Evolutionary conservation across 495 filamentous ascomycete genomes (phyloP), one percentile per base, ranked within the genome.

Genomic region (Daldinia decipiens): DNA sequence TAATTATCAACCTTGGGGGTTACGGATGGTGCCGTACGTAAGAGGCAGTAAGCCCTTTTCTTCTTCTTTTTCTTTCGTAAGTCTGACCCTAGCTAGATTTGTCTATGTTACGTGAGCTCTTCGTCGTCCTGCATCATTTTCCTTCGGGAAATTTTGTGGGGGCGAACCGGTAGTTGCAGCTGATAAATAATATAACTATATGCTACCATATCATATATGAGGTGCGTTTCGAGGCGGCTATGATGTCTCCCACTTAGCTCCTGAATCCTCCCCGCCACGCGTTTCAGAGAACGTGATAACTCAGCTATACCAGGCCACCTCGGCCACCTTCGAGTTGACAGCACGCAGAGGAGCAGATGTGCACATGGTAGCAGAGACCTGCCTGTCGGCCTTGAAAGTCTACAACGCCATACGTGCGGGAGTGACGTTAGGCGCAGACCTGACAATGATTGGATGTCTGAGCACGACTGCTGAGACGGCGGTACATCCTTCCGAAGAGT

Each of bases 401-500:
- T 52, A 38, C 47, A 27, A 68, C 26, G 21, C 32, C n/a, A 50
- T 53, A 62, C 36, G 34, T 57, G 36, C 24, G 12, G 40, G n/a
- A 53, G 34, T 43, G 62, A 67, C 52, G 34, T 63, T 67, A 73
- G 59, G 58, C 71, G 66, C 71, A 62, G 53, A 27, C 62, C 53
- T 11, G 11, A 53, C 39, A 57, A 65, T 61, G 62, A 70, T 70
- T 74, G 71, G 71, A 70, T 63, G 34, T 34, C 53, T 59, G 67
- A 56, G 43, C 58, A 66, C 63, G 58, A 60, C 31, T 67, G 34
- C 54, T 70, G 71, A 74, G 67, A 70, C 67, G 29, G 38, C 67
- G 71, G 71, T 39, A 67, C 62, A 68, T 73, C 65, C 65, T 68
- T 61, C 65, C 60, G 65, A 54, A 34, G 54, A 72, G 59, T 61